phyloP scores from a whole-genome alignment of 176 grass and related monocot species.

The Oryza brachyantha region DNA sequence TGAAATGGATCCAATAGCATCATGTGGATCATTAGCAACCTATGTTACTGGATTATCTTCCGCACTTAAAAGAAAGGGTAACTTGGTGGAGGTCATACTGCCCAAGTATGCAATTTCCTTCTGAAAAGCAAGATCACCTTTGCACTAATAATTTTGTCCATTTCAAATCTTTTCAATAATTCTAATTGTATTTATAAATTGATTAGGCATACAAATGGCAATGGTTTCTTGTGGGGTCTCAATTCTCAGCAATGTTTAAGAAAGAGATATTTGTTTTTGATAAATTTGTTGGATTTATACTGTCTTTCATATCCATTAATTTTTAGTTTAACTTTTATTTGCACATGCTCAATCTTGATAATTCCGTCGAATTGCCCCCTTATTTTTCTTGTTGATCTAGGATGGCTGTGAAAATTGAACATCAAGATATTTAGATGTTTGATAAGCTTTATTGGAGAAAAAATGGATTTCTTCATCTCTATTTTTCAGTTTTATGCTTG shows the following conservation, averaged over 20 bases:
- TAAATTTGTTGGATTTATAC: background rate
- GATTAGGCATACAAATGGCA: background rate
- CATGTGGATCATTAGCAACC: conserved; percentile 44
- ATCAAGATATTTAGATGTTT: too few relatives aligned
- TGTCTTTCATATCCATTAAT: too few relatives aligned
- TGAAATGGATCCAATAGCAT: conserved; percentile 53
- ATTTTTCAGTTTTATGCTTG: too few relatives aligned
- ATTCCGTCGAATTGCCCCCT: too few relatives aligned
- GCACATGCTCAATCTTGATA: too few relatives aligned
- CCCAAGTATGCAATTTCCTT: conserved; percentile 46
- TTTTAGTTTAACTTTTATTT: too few relatives aligned
- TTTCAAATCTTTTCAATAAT: background rate
- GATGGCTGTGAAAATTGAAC: too few relatives aligned
- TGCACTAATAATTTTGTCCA: background rate
- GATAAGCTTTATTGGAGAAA: too few relatives aligned
- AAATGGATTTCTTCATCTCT: too few relatives aligned
- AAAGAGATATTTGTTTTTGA: background rate
- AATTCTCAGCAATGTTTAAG: background rate
- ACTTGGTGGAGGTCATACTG: conserved; percentile 62
- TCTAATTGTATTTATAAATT: background rate
- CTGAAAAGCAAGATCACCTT: background rate
- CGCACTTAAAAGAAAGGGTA: conserved; percentile 50
- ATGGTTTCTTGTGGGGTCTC: background rate
- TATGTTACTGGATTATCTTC: conserved; percentile 51
- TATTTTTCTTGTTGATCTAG: too few relatives aligned